These are phyloP conservation scores for Guillardia theta DNA, from an alignment of 78 protist species.

Conservation along the genomic window DNA sequence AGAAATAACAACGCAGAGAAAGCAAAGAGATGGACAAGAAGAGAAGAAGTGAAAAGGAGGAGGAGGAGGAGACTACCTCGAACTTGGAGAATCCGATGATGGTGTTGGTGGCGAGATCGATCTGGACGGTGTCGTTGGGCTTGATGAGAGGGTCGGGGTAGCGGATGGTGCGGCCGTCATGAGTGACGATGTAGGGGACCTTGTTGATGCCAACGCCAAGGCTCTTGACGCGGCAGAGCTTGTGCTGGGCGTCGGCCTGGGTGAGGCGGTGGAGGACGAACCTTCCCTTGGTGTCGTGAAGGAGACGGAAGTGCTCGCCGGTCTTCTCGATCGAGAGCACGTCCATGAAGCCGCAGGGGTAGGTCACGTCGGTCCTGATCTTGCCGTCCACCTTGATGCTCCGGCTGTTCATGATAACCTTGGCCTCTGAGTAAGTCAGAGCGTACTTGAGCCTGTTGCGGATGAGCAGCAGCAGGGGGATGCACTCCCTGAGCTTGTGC, in stretches of 20 bases:
- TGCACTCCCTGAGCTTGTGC: slow-evolving; percentile 98
- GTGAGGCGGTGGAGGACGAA: slow-evolving; percentile 90
- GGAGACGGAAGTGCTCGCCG: slow-evolving; percentile 96
- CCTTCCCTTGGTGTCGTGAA: slow-evolving; percentile 99
- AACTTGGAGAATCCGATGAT: slow-evolving; percentile 71
- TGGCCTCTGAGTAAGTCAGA: slow-evolving; percentile 91
- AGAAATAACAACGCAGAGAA: too few relatives aligned
- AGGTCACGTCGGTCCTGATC: slow-evolving; percentile 93
- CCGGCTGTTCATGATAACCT: slow-evolving; percentile 87
- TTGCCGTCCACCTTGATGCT: slow-evolving; percentile 94
- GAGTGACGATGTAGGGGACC: slow-evolving; percentile 93
- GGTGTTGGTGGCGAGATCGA: slow-evolving; percentile 82
- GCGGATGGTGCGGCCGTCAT: slow-evolving; percentile 99
- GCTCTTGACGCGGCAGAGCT: slow-evolving; percentile 86
- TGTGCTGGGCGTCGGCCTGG: slow-evolving; percentile 90
- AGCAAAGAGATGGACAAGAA: too few relatives aligned
- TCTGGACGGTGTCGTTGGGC: slow-evolving; percentile 58
- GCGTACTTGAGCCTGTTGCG: slow-evolving; percentile 99
- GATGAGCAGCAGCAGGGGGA: slow-evolving; percentile 93
- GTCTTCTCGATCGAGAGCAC: slow-evolving; percentile 93
- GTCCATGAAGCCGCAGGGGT: slow-evolving; percentile 99
- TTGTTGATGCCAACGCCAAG: slow-evolving; percentile 72
- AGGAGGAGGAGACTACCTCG: slow-evolving; percentile 51
- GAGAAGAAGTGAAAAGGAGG: too few relatives aligned
- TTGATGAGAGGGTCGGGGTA: slow-evolving; percentile 85